A percentile compares a stretch with the other conserved stretches of the same genome.
Conservation (phyloP, 1,284 basidiomycete genomes). For the Cryptococcus sp. region DNA sequence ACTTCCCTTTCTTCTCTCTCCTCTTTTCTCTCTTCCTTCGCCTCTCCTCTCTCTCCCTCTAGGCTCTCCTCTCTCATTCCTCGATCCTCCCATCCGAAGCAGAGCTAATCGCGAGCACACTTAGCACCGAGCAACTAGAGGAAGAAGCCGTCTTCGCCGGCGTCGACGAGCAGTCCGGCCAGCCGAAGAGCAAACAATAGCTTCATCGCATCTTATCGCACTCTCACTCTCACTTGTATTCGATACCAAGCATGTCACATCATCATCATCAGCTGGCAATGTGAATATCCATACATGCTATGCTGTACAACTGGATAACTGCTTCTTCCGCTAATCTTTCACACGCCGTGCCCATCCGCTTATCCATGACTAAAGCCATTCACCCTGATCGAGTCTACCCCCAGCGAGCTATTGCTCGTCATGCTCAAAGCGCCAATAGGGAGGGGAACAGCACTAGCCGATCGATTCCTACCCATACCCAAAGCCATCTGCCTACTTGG, state of each 20-base stretch:
- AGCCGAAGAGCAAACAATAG: too few relatives aligned
- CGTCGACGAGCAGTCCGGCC: not conserved
- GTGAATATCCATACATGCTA: too few relatives aligned
- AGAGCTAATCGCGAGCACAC: not conserved
- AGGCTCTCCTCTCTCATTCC: not conserved
- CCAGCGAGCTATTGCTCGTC: too few relatives aligned
- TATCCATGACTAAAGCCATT: not conserved
- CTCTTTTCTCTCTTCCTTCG: not conserved
- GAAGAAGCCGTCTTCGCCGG: constrained; percentile 21
- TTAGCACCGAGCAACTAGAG: constrained; percentile 22
- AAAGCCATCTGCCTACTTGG: constrained; percentile 33
- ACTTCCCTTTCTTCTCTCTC: not conserved
- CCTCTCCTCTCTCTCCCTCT: not conserved
- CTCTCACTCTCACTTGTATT: too few relatives aligned
- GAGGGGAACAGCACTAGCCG: constrained; percentile 15
- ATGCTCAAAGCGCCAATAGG: too few relatives aligned
- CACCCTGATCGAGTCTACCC: too few relatives aligned
- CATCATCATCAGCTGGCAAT: too few relatives aligned
- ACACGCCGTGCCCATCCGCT: too few relatives aligned
- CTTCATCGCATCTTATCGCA: too few relatives aligned
- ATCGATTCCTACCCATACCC: constrained; percentile 20
- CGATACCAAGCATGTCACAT: too few relatives aligned
- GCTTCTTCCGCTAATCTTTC: too few relatives aligned
- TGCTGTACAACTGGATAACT: too few relatives aligned
- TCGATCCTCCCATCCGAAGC: not conserved